Base-by-base conservation (phyloP, 2,329 filamentous ascomycete species). In the Diaporthe batatas region DNA sequence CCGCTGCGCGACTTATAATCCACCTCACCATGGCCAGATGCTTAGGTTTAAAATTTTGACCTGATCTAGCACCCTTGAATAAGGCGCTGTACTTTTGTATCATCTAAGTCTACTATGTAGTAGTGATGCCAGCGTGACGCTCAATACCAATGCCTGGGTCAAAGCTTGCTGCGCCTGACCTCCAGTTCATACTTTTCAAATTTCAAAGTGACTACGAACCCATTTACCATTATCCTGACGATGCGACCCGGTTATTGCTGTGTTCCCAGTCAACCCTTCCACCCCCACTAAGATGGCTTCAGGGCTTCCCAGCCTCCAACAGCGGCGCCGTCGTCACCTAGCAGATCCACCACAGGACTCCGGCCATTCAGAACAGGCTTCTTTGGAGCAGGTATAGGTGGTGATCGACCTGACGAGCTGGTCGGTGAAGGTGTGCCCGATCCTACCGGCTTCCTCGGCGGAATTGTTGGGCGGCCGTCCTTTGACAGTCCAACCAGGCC, bases 231-330 rank as follows among this genome's bases (percentile, higher is more conserved):
- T 29, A 29, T 25, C 32, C 47, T 23, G 47, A 23, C 47, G 21
- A 23, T 25, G 2, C n/a, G 1, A 14, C 11, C 12, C 7, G 16
- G n/a, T 42, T 6, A 18, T 42, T 34, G 29, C 47, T 42, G 3
- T 23, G 23, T 59, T n/a, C 14, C n/a, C 2, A 32, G 34, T 54
- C 34, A 42, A n/a, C 25, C 55, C n/a, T 64, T 49, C 67, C 29
- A 68, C 32, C 39, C 18, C 47, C 34, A 32, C 47, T 73, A 74
- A 18, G 67, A 78, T 39, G 88, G 88, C 78, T 88, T 88, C 77
- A 90, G 77, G 6, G 88, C 86, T 77, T 90, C 87, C 88, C 88
- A 90, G 29, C 86, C 84, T 16, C 85, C 85, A 79, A 89, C 82
- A 49, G 85, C 69, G 47, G 81, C 81, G 25, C 81, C 83, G 57